Evolutionary conservation across 352 stramenopile genomes (phyloP).

Genomic region (Phytophthora pseudosyringae): DNA sequence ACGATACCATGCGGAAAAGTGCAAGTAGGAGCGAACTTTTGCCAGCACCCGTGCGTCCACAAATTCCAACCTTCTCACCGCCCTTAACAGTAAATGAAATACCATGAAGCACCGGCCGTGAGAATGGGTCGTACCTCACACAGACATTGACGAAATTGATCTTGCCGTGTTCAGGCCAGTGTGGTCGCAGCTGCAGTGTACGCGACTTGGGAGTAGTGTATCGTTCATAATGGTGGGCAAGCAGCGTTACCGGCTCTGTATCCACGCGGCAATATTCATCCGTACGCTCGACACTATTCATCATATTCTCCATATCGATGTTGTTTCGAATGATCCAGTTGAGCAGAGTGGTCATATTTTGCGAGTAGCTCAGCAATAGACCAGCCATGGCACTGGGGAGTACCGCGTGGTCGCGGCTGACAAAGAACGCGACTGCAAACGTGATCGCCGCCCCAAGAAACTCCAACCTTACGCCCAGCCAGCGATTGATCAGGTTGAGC

Average conservation of each 20-base stretch:
- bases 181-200: conserved; percentile 41
- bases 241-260: conserved; percentile 43
- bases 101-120: conserved; percentile 44
- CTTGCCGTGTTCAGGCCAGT: conserved; percentile 61
- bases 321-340: conserved; percentile 95
- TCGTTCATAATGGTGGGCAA: conserved; percentile 45
- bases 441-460: conserved; percentile 88
- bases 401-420: conserved; percentile 60
- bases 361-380: conserved; percentile 93
- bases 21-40: conserved; percentile 71
- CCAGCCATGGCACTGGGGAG: conserved; percentile 86
- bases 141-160: conserved; percentile 77
- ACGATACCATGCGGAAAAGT: conserved; percentile 68
- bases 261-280: conserved; percentile 56
- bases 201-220: conserved; percentile 23
- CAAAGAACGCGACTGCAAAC: conserved; percentile 87
- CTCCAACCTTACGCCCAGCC: conserved; percentile 94
- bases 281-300: conserved; percentile 92
- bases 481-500: conserved; percentile 93
- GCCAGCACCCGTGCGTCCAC: conserved; percentile 64
- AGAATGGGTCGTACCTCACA: conserved; percentile 53
- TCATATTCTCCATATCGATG: conserved; percentile 94
- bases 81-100: conserved; percentile 66
- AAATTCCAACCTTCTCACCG: conserved; percentile 80
- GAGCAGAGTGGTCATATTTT: conserved; percentile 91